Base-by-base conservation (phyloP, 345 rosid genomes). In the Geranium rotundifolium region DNA sequence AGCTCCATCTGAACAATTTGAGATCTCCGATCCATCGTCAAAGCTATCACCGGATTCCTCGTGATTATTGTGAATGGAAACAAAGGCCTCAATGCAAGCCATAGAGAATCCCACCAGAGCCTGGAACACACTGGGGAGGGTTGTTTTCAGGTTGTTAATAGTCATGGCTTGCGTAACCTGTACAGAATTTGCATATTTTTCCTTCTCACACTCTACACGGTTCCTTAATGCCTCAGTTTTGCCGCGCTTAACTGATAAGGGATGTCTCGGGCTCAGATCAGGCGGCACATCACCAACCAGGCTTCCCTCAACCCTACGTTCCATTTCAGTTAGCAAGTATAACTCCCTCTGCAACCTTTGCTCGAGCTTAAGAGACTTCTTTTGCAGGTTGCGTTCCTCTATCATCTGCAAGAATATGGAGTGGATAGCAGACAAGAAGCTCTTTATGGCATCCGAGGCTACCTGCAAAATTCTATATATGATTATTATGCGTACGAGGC, bases 121-220 rank as follows among this genome's bases (percentile, higher is more conserved):
- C 79, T 77, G 82, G 65, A 92, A 92, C 34, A 87, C 85, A 61
- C 68, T 78, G 41, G 98, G 98, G 57, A 92, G 95, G 74, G 76
- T 77, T 58, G 85, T 79, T 77, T 80, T 87, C 37, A 92, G 84
- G 71, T 83, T 80, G 77, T 58, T 84, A 55, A 92, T 72, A 52
- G 80, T 83, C 89, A 82, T 82, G 69, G 72, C 76, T 69, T 74
- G 78, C 39, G 91, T 84, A 15, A 59, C 70, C 76, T 85, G 77
- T 5, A 82, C 80, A 0, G 83, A 74, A 72, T 72, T 71, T 57
- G 70, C 65, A 77, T 79, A 81, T 68, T 76, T 84, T 55, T 70
- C 62, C 69, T 81, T 80, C 82, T 87, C 95, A 19, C 52, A 7
- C 4, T 89, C 87, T 56, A 70, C 77, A 58, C 79, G 81, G 65